Conservation (phyloP, 768 basidiomycete species). For the Sarcodon aspratus region DNA sequence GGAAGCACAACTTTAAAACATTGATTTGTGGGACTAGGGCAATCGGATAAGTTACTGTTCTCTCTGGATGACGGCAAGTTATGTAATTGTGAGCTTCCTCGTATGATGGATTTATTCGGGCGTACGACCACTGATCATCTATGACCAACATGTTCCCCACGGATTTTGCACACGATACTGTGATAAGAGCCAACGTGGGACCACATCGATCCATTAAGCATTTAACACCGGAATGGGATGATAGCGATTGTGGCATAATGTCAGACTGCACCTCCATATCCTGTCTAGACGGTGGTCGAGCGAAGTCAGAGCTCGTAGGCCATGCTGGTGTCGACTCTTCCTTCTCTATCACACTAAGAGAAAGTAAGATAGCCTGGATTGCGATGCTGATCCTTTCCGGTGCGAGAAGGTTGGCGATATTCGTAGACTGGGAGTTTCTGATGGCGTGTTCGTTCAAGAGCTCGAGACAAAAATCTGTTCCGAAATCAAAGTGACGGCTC, state of each 20-base stretch:
- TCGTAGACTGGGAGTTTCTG: conserved; percentile 26
- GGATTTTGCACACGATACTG: conserved; percentile 44
- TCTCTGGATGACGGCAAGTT: conserved; percentile 58
- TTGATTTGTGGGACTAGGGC: conserved; percentile 50
- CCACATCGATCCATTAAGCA: conserved; percentile 63
- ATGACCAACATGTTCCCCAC: conserved; percentile 74
- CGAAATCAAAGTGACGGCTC: conserved; percentile 76
- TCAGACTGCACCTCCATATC: conserved; percentile 68
- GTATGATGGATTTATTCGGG: conserved; percentile 44
- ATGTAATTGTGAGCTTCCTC: conserved; percentile 63
- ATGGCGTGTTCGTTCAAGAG: conserved; percentile 63
- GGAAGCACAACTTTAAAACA: conserved; percentile 67
- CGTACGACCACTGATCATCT: conserved; percentile 72
- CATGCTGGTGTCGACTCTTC: conserved; percentile 63
- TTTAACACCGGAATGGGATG: conserved; percentile 55
- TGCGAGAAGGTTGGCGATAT: conserved; percentile 33
- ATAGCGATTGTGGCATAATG: conserved; percentile 39
- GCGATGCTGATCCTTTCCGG: conserved; percentile 69
- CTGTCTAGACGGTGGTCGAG: conserved; percentile 34
- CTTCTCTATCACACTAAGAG: conserved; percentile 59
- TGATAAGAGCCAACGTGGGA: conserved; percentile 43
- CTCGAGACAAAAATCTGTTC: conserved; percentile 70
- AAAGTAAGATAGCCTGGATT: conserved; percentile 66
- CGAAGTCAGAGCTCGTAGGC: conserved; percentile 70
- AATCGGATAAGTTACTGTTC: conserved; percentile 54